Evolutionary conservation across 495 filamentous ascomycete species (phyloP).

Genomic region (Aspergillus incahuasiensis): DNA sequence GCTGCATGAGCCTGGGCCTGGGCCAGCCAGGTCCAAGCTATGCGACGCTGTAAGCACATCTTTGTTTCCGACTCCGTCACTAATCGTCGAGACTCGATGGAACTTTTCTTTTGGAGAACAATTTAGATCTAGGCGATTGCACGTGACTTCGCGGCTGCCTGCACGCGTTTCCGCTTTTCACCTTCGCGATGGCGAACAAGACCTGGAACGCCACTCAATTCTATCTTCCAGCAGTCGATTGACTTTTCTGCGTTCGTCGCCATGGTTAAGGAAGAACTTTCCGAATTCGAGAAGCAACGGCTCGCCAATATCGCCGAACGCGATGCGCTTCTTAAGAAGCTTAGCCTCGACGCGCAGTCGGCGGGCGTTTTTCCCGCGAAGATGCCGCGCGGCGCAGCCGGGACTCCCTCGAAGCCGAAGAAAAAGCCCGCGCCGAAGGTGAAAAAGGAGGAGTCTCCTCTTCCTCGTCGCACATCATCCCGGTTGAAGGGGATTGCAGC

Average conservation of each 20-base stretch:
- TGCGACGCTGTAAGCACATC: constrained; percentile 11
- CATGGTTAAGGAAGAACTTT: constrained; percentile 38
- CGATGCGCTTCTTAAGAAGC: constrained; percentile 60
- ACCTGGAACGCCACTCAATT: not conserved
- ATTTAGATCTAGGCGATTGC: not conserved
- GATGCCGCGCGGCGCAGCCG: constrained; percentile 23
- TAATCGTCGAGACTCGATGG: not conserved
- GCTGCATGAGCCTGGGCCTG: constrained; percentile 18
- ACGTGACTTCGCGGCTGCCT: constrained; percentile 17
- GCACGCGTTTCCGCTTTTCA: constrained; percentile 8
- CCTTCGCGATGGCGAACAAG: not conserved
- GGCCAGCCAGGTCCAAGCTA: constrained; percentile 21
- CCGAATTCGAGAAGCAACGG: constrained; percentile 65
- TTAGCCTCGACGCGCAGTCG: constrained; percentile 48
- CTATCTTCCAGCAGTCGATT: not conserved
- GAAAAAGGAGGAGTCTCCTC: constrained; percentile 40
- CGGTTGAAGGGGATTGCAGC: constrained; percentile 62
- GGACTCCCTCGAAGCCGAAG: constrained; percentile 33
- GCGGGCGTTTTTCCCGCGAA: constrained; percentile 48
- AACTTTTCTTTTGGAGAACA: not conserved
- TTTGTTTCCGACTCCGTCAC: not conserved
- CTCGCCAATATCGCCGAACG: constrained; percentile 72
- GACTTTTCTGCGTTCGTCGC: not conserved
- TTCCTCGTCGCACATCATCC: constrained; percentile 60
- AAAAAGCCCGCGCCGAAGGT: constrained; percentile 47